Conservation (phyloP, 2,329 filamentous ascomycete species). For the Fusarium cyanostomum region DNA sequence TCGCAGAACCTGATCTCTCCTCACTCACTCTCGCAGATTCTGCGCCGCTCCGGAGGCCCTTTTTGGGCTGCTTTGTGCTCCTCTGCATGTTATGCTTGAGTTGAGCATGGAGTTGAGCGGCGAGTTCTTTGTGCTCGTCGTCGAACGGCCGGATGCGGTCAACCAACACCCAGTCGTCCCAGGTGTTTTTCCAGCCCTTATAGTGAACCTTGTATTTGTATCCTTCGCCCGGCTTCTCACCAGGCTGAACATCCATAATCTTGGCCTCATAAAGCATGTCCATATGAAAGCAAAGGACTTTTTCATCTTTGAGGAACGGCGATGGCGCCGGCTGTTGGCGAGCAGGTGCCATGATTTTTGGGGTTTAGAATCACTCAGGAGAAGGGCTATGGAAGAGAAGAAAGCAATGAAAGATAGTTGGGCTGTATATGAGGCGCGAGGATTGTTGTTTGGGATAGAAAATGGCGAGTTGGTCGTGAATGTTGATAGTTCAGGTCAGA, state of each 20-base stretch:
- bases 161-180: slow-evolving; percentile 98
- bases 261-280: slow-evolving; percentile 98
- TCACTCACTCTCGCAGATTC: slow-evolving; percentile 76
- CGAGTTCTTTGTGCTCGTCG: slow-evolving; percentile 93
- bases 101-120: slow-evolving; percentile 75
- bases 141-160: slow-evolving; percentile 94
- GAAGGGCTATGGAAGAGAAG: slow-evolving; percentile 20
- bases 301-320: slow-evolving; percentile 81
- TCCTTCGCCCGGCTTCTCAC: slow-evolving; percentile 73
- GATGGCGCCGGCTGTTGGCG: slow-evolving; percentile 57
- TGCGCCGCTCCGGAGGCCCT: slow-evolving; percentile 51
- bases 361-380: slow-evolving; percentile 19
- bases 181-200: slow-evolving; percentile 99
- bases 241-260: slow-evolving; percentile 79
- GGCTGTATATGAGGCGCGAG: slow-evolving; percentile 1
- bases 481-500: slow-evolving; percentile 16
- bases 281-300: slow-evolving; percentile 95
- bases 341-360: slow-evolving; percentile 52
- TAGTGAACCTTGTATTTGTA: slow-evolving; percentile 96
- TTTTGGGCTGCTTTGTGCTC: slow-evolving; percentile 64
- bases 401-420: not conserved
- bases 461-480: not conserved
- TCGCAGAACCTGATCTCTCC: slow-evolving; percentile 70
- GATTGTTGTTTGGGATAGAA: not conserved
- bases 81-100: slow-evolving; percentile 68